Percentiles rank a stretch among this genome's conserved stretches.
Conservation (phyloP, 1,139 yeast genomes). For the Chernovozyma aurita region DNA sequence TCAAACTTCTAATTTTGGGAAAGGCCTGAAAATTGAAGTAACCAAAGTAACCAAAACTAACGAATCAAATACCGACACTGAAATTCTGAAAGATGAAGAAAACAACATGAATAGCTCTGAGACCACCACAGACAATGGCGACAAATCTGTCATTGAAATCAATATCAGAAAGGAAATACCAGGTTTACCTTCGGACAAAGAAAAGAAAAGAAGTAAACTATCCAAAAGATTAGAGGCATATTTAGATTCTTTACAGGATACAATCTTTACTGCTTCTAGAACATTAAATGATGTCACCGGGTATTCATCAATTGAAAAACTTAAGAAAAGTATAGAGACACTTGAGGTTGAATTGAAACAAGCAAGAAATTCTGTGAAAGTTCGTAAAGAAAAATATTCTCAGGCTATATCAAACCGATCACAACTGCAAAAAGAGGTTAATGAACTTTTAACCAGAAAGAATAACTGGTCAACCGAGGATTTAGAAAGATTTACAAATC, state of each 20-base stretch:
- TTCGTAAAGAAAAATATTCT: conserved; percentile 51
- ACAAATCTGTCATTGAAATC: conserved; percentile 9
- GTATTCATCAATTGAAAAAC: conserved; percentile 71
- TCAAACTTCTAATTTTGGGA: conserved; percentile 21
- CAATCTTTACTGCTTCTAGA: conserved; percentile 65
- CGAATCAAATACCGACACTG: conserved; percentile 5
- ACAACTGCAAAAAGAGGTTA: conserved; percentile 77
- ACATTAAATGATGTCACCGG: conserved; percentile 91
- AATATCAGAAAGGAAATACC: conserved; percentile 20
- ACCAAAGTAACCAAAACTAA: not conserved
- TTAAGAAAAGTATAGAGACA: conserved; percentile 57
- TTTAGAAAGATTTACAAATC: conserved; percentile 74
- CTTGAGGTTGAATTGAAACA: conserved; percentile 45
- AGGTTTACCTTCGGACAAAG: conserved; percentile 30
- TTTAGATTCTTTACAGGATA: conserved; percentile 61
- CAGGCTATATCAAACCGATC: conserved; percentile 65
- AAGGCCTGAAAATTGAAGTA: not conserved
- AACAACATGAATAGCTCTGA: conserved; percentile 14
- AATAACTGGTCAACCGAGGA: conserved; percentile 76
- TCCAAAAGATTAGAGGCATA: conserved; percentile 43
- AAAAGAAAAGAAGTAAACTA: conserved; percentile 15
- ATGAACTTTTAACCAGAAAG: conserved; percentile 82
- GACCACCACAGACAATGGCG: conserved; percentile 4
- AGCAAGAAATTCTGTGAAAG: conserved; percentile 46
- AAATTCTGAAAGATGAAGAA: conserved; percentile 2